These are phyloP conservation scores for Cladorrhinum sp. DNA, from an alignment of 2,329 filamentous ascomycete species.

Conservation along the genomic window DNA sequence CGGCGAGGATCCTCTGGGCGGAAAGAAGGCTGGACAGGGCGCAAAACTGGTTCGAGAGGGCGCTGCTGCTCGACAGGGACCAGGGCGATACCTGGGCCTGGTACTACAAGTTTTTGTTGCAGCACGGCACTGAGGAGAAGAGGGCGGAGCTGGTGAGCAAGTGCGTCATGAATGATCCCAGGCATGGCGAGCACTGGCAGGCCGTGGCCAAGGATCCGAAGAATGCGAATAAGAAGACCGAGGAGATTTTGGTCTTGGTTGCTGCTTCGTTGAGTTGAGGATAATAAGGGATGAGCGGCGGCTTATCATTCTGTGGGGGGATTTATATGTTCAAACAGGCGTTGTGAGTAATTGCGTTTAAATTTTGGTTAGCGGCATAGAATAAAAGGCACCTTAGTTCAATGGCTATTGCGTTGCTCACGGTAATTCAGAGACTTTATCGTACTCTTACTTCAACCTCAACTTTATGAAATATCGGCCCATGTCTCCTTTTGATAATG, in stretches of 20 bases:
- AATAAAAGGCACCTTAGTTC: no score
- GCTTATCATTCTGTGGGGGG: no score
- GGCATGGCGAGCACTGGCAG: constrained; percentile 93
- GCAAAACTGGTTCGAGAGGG: constrained; percentile 96
- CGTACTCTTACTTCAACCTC: not conserved
- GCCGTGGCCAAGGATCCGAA: constrained; percentile 77
- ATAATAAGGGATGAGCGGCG: no score
- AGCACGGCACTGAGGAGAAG: constrained; percentile 96
- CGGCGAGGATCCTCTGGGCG: constrained; percentile 93
- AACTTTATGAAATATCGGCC: no score
- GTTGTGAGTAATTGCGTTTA: not conserved
- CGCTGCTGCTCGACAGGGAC: constrained; percentile 81
- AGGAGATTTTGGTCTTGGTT: constrained; percentile 81
- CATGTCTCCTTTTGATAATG: no score
- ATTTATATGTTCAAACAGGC: not conserved
- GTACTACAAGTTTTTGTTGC: constrained; percentile 90
- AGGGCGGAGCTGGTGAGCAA: constrained; percentile 77
- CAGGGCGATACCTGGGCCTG: constrained; percentile 94
- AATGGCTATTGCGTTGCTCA: no score
- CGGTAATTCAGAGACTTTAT: no score
- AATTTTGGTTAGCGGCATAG: no score
- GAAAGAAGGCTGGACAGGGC: constrained; percentile 92
- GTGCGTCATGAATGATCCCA: constrained; percentile 78
- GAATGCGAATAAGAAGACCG: constrained; percentile 70
- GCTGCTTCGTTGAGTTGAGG: constrained; percentile 44